Conservation (phyloP, 495 filamentous ascomycete genomes). For the Aspergillus mulundensis region DNA sequence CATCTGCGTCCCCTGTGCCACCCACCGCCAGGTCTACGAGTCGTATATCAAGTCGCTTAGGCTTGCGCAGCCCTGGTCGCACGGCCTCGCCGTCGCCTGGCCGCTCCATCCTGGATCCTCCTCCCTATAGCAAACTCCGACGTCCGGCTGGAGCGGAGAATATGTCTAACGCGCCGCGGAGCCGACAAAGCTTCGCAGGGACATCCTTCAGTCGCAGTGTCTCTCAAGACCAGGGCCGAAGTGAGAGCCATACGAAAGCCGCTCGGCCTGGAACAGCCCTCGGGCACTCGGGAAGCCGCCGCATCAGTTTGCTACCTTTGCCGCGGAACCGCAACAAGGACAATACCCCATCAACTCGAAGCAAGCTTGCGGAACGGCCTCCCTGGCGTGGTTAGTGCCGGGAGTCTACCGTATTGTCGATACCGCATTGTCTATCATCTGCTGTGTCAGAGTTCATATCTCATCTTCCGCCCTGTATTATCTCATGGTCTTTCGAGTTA, state of each 20-base stretch:
- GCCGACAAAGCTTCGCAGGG: slow-evolving; percentile 41
- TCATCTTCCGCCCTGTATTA: slow-evolving; percentile 17
- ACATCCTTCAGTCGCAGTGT: slow-evolving; percentile 35
- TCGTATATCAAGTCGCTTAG: slow-evolving; percentile 37
- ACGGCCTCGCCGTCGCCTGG: slow-evolving; percentile 31
- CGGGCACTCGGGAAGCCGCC: slow-evolving; percentile 42
- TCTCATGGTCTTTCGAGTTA: slow-evolving; percentile 10
- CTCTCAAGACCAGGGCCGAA: slow-evolving; percentile 23
- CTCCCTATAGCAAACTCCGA: slow-evolving; percentile 41
- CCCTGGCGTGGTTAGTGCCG: slow-evolving; percentile 26
- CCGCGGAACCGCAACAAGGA: slow-evolving; percentile 29
- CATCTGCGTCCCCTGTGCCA: slow-evolving; percentile 41
- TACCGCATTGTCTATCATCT: slow-evolving; percentile 2
- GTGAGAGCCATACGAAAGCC: slow-evolving; percentile 31
- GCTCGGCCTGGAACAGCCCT: slow-evolving; percentile 43
- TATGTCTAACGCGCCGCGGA: slow-evolving; percentile 34
- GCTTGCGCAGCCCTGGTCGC: slow-evolving; percentile 35
- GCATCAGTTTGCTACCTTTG: slow-evolving; percentile 47
- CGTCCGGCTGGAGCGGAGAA: slow-evolving; percentile 19
- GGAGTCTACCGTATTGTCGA: neutral
- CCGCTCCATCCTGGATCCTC: slow-evolving; percentile 33
- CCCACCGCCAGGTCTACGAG: slow-evolving; percentile 26
- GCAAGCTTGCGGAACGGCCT: slow-evolving; percentile 35
- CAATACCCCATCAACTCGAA: slow-evolving; percentile 21
- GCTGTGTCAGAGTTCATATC: slow-evolving; percentile 10